phyloP scores from a whole-genome alignment of 306 rosid genomes.

The Dalbergia oliveri region DNA sequence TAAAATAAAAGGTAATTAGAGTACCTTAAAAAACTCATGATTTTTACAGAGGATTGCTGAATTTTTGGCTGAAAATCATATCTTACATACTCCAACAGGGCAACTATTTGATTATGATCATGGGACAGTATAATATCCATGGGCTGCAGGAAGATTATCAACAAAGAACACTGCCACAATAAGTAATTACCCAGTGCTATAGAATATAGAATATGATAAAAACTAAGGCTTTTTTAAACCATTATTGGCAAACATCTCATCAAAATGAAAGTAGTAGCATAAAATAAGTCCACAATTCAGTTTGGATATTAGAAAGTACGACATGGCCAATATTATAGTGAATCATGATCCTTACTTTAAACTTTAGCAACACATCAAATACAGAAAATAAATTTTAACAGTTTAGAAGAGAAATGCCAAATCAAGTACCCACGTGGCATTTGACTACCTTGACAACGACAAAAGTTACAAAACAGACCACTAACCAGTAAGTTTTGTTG shows the following conservation, averaged over 20 bases:
- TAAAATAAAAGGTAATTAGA: slow-evolving; percentile 44
- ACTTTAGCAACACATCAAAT: not conserved
- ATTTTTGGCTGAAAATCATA: slow-evolving; percentile 89
- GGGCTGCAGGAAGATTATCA: slow-evolving; percentile 70
- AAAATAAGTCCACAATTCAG: not conserved
- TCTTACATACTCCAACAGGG: slow-evolving; percentile 93
- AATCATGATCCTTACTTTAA: not conserved
- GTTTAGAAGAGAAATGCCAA: slow-evolving; percentile 1
- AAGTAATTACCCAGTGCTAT: slow-evolving; percentile 16
- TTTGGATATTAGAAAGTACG: not conserved
- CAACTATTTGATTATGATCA: slow-evolving; percentile 92
- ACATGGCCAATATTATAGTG: not conserved
- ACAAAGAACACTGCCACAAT: slow-evolving; percentile 6
- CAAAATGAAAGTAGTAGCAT: not conserved
- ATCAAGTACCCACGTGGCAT: slow-evolving; percentile 3
- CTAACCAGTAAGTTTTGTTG: not conserved
- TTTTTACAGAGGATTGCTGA: slow-evolving; percentile 90
- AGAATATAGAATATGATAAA: slow-evolving; percentile 1
- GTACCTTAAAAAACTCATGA: slow-evolving; percentile 94
- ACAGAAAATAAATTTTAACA: not conserved
- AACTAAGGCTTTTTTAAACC: not conserved
- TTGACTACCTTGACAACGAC: not conserved
- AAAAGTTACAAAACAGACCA: not conserved
- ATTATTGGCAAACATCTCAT: not conserved
- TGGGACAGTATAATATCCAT: slow-evolving; percentile 94